These are phyloP conservation scores for Ceratocystiopsis minuta DNA, from an alignment of 2,329 filamentous ascomycete species.

Conservation along the genomic window DNA sequence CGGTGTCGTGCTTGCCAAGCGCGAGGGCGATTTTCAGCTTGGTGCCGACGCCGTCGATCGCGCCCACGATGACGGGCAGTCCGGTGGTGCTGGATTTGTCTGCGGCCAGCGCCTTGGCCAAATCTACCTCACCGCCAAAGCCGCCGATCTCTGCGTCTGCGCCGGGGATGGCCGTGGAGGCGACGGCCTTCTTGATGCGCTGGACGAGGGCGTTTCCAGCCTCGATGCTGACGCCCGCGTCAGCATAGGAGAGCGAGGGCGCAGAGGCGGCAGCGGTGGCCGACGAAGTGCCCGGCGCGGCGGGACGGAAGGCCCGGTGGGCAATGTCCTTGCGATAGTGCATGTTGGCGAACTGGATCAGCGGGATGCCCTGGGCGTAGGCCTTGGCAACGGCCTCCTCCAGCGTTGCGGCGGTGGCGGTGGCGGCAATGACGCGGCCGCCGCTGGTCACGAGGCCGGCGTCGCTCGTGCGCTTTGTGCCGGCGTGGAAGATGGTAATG, in stretches of 20 bases:
- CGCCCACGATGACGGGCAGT: conserved; percentile 74
- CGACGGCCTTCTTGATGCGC: conserved; percentile 79
- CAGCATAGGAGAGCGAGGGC: conserved; percentile 66
- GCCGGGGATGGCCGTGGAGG: conserved; percentile 65
- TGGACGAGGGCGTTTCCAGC: conserved; percentile 85
- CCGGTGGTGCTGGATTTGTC: conserved; percentile 44
- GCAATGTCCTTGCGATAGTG: conserved; percentile 90
- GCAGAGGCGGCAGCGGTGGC: conserved; percentile 19
- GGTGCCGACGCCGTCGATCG: conserved; percentile 90
- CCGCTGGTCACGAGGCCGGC: conserved; percentile 55
- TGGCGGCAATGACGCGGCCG: conserved; percentile 86
- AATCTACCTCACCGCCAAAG: conserved; percentile 76
- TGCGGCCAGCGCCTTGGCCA: conserved; percentile 40
- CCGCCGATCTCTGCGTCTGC: conserved; percentile 89
- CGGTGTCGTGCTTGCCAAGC: conserved; percentile 78
- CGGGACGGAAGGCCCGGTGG: conserved; percentile 47
- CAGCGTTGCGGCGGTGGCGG: conserved; percentile 53
- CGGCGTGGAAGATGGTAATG: conserved; percentile 80
- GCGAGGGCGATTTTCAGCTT: conserved; percentile 92
- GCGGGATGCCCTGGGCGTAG: conserved; percentile 58
- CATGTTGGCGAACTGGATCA: conserved; percentile 73
- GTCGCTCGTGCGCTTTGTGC: conserved; percentile 46
- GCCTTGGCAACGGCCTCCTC: conserved; percentile 70
- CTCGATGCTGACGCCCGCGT: conserved; percentile 86
- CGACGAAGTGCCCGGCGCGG: conserved; percentile 9